A percentile compares a stretch with the other conserved stretches of the same genome.
phyloP scores from a whole-genome alignment of 768 basidiomycete genomes.

The Holtermannia corniformis region DNA sequence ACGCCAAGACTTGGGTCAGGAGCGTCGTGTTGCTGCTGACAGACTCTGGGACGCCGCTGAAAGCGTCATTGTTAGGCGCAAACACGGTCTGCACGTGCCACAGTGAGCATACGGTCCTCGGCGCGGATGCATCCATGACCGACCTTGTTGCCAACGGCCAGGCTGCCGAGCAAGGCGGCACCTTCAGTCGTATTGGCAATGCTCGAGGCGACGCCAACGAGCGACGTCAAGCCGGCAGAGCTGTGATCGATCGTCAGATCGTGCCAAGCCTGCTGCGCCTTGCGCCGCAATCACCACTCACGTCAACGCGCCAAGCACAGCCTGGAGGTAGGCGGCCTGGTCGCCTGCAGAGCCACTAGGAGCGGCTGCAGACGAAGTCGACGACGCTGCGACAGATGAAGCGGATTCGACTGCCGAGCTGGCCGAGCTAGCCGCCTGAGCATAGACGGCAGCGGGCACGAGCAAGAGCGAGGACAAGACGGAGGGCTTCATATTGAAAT shows the following conservation, averaged over 20 bases:
- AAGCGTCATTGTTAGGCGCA: conserved; percentile 52
- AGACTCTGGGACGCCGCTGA: conserved; percentile 39
- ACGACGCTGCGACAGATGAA: not conserved
- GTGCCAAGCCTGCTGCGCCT: conserved; percentile 7
- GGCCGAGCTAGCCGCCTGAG: conserved; percentile 17
- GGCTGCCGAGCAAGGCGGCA: conserved; percentile 44
- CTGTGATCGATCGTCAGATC: not conserved
- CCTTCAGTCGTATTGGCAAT: conserved; percentile 48
- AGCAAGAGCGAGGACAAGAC: conserved; percentile 20
- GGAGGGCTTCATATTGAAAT: conserved; percentile 17
- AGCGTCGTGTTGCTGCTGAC: conserved; percentile 39
- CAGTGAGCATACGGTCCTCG: conserved; percentile 13
- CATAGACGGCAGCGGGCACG: conserved; percentile 37
- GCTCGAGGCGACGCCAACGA: conserved; percentile 43
- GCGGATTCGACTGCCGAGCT: not conserved
- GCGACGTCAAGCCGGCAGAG: conserved; percentile 37
- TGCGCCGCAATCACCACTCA: conserved; percentile 16
- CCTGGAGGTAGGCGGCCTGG: conserved; percentile 13
- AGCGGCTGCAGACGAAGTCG: conserved; percentile 2
- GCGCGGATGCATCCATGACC: conserved; percentile 29
- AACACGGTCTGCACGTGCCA: conserved; percentile 50
- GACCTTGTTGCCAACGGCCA: conserved; percentile 28
- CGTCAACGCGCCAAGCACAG: conserved; percentile 28
- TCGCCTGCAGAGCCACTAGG: not conserved
- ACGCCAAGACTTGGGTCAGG: conserved; percentile 48